Base-by-base conservation (phyloP, 2,329 filamentous ascomycete genomes). In the Pyrenochaeta sp. region DNA sequence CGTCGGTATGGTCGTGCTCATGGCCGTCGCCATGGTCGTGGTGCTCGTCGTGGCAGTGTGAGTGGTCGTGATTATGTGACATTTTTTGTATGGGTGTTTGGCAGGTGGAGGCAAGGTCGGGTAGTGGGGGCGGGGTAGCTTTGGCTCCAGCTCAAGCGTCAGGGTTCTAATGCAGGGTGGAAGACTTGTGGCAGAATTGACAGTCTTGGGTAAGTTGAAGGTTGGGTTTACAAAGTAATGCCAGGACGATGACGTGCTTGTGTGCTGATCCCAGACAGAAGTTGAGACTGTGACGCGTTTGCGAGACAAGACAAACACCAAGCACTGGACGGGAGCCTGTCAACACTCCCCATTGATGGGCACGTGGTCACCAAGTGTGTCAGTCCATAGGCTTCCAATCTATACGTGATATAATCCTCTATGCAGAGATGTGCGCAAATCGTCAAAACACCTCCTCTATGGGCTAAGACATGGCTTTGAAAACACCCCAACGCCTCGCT, bases 1-100 rank as follows among this genome's bases (percentile, higher is more conserved):
- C 94, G 79, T 98, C 91, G 41, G 86, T 89, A 78, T 97, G 94
- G 76, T 97, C 92, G 75, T 97, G 92, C 36, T 81, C 84, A 58
- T 83, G 81, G 66, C 81, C 75, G 63, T 73, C 68, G 48, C 46
- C 60, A 9, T 48, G 35, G 39, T 29, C 49, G 23, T 52, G 54
- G 18, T 50, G 37, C 35, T 52, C 54, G 36, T 45, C 45, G 41
- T 56, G 54, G 48, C 54, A 61, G 79, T 65, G 60, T 5, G 45
- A 52, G 46, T 65, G 58, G 52, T 59, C 50, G 60, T 71, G 68
- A 42, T 64, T 51, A 53, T 74, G 66, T 23, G 69, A 72, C 71
- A 70, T 75, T 64, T 58, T 43, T 51, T 43, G 21, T 48, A 45
- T 60, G 56, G 23, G 27, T 45, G 29, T 46, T 42, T 30, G 33